phyloP scores from a whole-genome alignment of 108 stramenopile genomes.

The Cyclotella kingstonii region DNA sequence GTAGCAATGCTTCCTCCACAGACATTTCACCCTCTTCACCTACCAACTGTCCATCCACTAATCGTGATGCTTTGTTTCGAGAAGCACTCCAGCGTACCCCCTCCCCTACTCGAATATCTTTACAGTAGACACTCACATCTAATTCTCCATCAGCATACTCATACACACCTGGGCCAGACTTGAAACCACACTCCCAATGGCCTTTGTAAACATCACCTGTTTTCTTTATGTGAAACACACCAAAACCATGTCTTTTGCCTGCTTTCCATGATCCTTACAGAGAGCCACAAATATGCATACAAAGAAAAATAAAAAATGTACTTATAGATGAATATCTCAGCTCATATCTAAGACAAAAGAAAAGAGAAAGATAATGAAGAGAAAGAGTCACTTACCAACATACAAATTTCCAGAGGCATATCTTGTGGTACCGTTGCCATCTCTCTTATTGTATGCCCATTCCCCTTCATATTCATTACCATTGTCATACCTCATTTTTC shows the following conservation, averaged over 20 bases:
- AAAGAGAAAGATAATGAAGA: not conserved
- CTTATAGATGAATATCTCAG: slow-evolving; percentile 18
- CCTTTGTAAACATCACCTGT: slow-evolving; percentile 36
- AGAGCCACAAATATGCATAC: not conserved
- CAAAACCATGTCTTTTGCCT: slow-evolving; percentile 35
- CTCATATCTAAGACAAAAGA: slow-evolving; percentile 4
- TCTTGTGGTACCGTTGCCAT: slow-evolving; percentile 25
- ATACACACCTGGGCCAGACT: slow-evolving; percentile 35
- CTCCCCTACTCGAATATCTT: slow-evolving; percentile 31
- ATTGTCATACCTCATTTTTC: slow-evolving; percentile 31
- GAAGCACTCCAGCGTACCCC: slow-evolving; percentile 38
- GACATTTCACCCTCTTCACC: slow-evolving; percentile 27
- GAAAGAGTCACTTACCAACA: slow-evolving; percentile 9
- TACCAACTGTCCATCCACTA: slow-evolving; percentile 21
- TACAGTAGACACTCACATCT: slow-evolving; percentile 31
- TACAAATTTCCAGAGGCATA: slow-evolving; percentile 26
- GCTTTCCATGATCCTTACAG: slow-evolving; percentile 16
- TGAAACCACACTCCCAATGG: slow-evolving; percentile 27
- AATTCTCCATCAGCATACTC: slow-evolving; percentile 40
- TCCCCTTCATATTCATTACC: slow-evolving; percentile 26
- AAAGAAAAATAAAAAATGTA: not conserved
- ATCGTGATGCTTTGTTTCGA: slow-evolving; percentile 22
- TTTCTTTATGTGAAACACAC: slow-evolving; percentile 39
- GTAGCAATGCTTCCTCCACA: slow-evolving; percentile 27
- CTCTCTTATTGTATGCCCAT: slow-evolving; percentile 25